Evolutionary conservation across 257 asterid genomes (phyloP).

Genomic region (Fraxinus pennsylvanica): DNA sequence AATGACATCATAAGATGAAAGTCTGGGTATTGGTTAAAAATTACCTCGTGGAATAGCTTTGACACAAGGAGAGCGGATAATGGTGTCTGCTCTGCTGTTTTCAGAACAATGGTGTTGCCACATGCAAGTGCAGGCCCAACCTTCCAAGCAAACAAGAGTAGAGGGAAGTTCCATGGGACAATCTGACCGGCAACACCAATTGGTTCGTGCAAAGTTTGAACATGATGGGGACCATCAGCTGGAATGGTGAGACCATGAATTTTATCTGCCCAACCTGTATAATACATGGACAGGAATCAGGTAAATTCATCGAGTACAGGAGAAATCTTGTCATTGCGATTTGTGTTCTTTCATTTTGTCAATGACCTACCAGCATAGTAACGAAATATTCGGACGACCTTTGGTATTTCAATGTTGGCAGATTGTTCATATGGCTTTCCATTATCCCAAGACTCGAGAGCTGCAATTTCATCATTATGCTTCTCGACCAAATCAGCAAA

Average conservation of each 20-base stretch:
- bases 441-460: conserved; percentile 86
- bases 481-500: conserved; percentile 93
- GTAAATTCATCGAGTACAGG: not conserved
- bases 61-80: conserved; percentile 83
- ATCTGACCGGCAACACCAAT: conserved; percentile 98
- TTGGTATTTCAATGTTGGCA: conserved; percentile 71
- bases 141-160: conserved; percentile 88
- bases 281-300: conserved; percentile 16
- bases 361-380: conserved; percentile 78
- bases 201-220: conserved; percentile 94
- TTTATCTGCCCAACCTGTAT: conserved; percentile 96
- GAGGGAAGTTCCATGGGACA: conserved; percentile 98
- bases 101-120: conserved; percentile 81
- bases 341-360: not conserved
- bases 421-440: conserved; percentile 84
- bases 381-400: conserved; percentile 73
- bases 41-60: conserved; percentile 82
- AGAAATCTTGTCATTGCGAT: not conserved
- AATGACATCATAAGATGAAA: not conserved
- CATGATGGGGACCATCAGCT: conserved; percentile 89
- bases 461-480: conserved; percentile 87
- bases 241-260: conserved; percentile 89
- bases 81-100: conserved; percentile 98
- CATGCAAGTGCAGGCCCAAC: conserved; percentile 92
- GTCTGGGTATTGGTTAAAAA: not conserved